Evolutionary conservation across 164 flowering plant genomes (phyloP).

Genomic region (Paratinospora sagittata): DNA sequence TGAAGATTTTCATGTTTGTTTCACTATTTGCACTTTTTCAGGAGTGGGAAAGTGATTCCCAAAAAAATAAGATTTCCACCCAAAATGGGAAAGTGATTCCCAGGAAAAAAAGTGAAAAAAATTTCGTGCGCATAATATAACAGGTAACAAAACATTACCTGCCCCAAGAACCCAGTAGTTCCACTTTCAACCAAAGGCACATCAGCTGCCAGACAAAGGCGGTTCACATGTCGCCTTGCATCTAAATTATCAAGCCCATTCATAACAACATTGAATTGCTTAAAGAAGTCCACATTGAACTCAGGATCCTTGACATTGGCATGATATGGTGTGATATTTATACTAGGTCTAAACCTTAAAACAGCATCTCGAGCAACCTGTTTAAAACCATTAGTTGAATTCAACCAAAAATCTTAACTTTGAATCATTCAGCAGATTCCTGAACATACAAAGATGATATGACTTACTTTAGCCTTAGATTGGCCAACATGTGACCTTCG

Average conservation of each 20-base stretch:
- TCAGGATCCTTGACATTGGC: constrained; percentile 84
- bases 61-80: too few species aligned
- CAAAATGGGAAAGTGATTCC: too few species aligned
- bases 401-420: constrained; percentile 6
- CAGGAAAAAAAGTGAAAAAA: too few species aligned
- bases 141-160: constrained; percentile 42
- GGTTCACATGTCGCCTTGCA: constrained; percentile 96
- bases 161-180: constrained; percentile 96
- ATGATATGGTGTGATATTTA: constrained; percentile 83
- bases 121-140: not conserved
- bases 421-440: not conserved
- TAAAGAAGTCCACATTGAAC: constrained; percentile 90
- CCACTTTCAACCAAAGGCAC: constrained; percentile 98
- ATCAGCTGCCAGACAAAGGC: constrained; percentile 92
- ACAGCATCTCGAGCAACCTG: constrained; percentile 99
- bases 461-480: constrained; percentile 87
- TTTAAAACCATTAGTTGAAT: constrained; percentile 10
- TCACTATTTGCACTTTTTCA: too few species aligned
- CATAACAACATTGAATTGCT: constrained; percentile 84
- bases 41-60: too few species aligned
- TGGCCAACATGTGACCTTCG: constrained; percentile 85
- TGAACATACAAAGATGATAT: not conserved
- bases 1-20: too few species aligned
- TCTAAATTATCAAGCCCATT: constrained; percentile 96
- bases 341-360: constrained; percentile 73